Conservation (phyloP, 2,329 filamentous ascomycete genomes). For the Coleophoma crateriformis region DNA sequence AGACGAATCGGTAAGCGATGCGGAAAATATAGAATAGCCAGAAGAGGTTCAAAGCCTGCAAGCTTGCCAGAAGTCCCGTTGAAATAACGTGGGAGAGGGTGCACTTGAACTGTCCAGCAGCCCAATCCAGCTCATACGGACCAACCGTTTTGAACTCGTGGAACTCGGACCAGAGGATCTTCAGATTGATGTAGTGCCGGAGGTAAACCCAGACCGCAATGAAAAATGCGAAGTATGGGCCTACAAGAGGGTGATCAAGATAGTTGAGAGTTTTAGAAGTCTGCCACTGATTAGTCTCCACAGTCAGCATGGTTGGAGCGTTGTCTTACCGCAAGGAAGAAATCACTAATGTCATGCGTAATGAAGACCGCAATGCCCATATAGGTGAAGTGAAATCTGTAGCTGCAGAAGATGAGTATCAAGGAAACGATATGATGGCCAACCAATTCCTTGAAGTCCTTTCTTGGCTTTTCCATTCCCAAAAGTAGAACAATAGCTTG, state of each 20-base stretch:
- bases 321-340: slow-evolving; percentile 78
- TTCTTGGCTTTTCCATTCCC: slow-evolving; percentile 86
- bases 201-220: slow-evolving; percentile 83
- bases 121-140: slow-evolving; percentile 73
- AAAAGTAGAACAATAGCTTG: slow-evolving; percentile 84
- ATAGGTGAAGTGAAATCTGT: slow-evolving; percentile 95
- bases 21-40: slow-evolving; percentile 76
- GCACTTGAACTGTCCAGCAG: slow-evolving; percentile 72
- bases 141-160: slow-evolving; percentile 71
- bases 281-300: slow-evolving; percentile 33
- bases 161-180: slow-evolving; percentile 70
- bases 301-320: too few species aligned
- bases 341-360: slow-evolving; percentile 90
- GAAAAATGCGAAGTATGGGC: slow-evolving; percentile 80
- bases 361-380: slow-evolving; percentile 92
- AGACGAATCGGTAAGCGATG: slow-evolving; percentile 67
- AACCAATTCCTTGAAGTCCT: slow-evolving; percentile 92
- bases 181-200: slow-evolving; percentile 78
- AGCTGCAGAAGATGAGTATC: slow-evolving; percentile 76
- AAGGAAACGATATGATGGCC: slow-evolving; percentile 88
- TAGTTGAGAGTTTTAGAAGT: slow-evolving; percentile 93
- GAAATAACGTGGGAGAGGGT: slow-evolving; percentile 64
- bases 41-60: slow-evolving; percentile 75
- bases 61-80: slow-evolving; percentile 52
- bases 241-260: slow-evolving; percentile 71